Evolutionary conservation across 192 early-diverging fungal genomes (phyloP).

Genomic region (Coemansia sp.): DNA sequence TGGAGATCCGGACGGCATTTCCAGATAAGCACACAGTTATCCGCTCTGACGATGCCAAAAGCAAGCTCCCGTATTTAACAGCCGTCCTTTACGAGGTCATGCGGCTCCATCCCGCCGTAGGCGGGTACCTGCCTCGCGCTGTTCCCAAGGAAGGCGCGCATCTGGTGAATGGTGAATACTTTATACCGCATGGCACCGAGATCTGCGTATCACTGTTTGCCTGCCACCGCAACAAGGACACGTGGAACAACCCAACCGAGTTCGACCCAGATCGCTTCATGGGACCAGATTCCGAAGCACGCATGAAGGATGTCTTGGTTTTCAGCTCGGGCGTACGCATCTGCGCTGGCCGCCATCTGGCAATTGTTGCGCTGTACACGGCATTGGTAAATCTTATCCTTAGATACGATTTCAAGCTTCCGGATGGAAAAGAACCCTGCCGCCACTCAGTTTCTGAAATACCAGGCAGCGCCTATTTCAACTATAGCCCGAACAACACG

Average conservation of each 20-base stretch:
- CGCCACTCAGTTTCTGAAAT: slow-evolving; percentile 12
- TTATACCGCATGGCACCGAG: slow-evolving; percentile 18
- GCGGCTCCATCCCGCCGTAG: slow-evolving; percentile 30
- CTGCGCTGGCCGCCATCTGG: slow-evolving; percentile 44
- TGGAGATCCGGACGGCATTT: slow-evolving; percentile 30
- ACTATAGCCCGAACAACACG: slow-evolving; percentile 24
- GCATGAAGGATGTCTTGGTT: slow-evolving; percentile 22
- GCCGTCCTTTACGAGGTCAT: slow-evolving; percentile 49
- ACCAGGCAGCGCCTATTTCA: slow-evolving; percentile 22
- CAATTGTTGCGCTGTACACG: slow-evolving; percentile 43
- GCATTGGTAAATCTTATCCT: slow-evolving; percentile 48
- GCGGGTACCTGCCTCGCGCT: slow-evolving; percentile 26
- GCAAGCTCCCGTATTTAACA: slow-evolving; percentile 32
- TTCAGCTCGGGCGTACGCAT: slow-evolving; percentile 45
- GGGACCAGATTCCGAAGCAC: slow-evolving; percentile 10
- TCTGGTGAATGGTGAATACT: background rate
- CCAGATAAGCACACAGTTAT: slow-evolving; percentile 9
- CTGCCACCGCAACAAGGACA: slow-evolving; percentile 25
- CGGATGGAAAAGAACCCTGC: background rate
- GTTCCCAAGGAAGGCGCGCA: slow-evolving; percentile 5
- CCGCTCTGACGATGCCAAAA: slow-evolving; percentile 22
- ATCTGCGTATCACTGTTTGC: slow-evolving; percentile 29
- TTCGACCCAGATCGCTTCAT: slow-evolving; percentile 51
- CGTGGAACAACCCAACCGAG: slow-evolving; percentile 16
- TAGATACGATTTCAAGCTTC: slow-evolving; percentile 27